Conservation (phyloP, 768 basidiomycete genomes). For the Rhizopogon vesiculosus region DNA sequence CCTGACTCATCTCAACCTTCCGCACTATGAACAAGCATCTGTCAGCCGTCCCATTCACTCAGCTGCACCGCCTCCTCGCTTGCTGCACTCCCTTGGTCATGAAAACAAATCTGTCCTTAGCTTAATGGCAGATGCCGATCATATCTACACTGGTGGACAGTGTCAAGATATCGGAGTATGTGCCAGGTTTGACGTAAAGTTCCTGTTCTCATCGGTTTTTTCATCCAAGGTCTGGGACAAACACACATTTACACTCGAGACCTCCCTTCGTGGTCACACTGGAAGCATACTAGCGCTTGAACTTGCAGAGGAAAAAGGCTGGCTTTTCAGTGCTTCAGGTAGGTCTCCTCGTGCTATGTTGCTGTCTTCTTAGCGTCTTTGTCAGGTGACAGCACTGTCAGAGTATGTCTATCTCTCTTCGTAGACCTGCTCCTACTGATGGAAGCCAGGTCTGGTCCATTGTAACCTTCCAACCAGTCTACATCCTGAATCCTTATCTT, state of each 20-base stretch:
- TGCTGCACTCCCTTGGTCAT: conserved; percentile 70
- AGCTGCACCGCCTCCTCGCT: conserved; percentile 37
- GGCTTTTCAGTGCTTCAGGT: conserved; percentile 93
- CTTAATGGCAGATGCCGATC: conserved; percentile 62
- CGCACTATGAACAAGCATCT: conserved; percentile 37
- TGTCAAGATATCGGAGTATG: conserved; percentile 55
- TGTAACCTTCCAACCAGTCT: conserved; percentile 55
- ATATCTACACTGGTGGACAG: conserved; percentile 85
- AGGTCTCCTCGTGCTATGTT: conserved; percentile 13
- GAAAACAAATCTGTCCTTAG: conserved; percentile 67
- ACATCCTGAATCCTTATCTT: conserved; percentile 70
- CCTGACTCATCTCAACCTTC: neutral
- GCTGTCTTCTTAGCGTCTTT: conserved; percentile 1
- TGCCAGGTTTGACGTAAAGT: conserved; percentile 34
- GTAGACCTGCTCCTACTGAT: conserved; percentile 4
- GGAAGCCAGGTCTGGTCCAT: conserved; percentile 76
- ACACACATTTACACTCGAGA: conserved; percentile 59
- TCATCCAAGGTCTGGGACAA: conserved; percentile 79
- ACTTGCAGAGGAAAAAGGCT: conserved; percentile 67
- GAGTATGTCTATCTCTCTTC: conserved; percentile 43
- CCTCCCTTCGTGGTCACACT: conserved; percentile 73
- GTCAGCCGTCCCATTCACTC: conserved; percentile 52
- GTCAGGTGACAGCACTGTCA: conserved; percentile 81
- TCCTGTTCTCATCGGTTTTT: neutral
- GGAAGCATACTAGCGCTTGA: conserved; percentile 81